Conservation (phyloP, 306 rosid genomes). For the Dalbergia oliveri region DNA sequence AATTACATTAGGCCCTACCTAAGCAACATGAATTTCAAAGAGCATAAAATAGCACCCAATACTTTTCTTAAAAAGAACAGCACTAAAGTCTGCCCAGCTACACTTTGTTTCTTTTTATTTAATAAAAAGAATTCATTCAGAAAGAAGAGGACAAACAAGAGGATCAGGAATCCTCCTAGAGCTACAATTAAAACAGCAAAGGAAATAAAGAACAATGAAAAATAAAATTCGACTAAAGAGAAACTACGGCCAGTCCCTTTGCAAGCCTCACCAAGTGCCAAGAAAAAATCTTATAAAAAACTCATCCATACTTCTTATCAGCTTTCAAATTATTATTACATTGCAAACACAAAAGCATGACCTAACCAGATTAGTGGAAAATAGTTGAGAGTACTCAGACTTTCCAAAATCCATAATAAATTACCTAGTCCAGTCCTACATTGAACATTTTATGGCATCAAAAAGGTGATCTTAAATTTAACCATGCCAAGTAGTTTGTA, state of each 20-base stretch:
- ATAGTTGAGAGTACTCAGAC: background rate
- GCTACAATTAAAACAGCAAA: conserved; percentile 4
- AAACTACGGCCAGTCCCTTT: background rate
- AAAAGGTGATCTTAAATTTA: background rate
- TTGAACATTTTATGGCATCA: conserved; percentile 10
- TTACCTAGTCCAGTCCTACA: background rate
- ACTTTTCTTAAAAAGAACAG: background rate
- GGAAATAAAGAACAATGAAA: background rate
- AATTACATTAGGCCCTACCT: background rate
- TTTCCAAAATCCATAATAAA: conserved; percentile 16
- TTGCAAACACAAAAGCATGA: background rate
- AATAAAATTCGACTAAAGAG: background rate
- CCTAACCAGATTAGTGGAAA: background rate
- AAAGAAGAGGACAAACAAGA: conserved; percentile 1
- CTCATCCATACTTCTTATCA: background rate
- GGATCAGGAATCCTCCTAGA: conserved; percentile 13
- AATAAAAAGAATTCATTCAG: conserved; percentile 15
- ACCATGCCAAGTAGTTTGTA: background rate
- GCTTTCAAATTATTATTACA: conserved; percentile 19
- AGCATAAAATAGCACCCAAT: conserved; percentile 20
- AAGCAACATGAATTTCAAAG: conserved; percentile 8
- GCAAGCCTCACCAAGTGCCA: background rate
- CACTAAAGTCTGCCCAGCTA: background rate
- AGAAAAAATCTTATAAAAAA: conserved; percentile 3
- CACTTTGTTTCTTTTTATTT: background rate